Evolutionary conservation across 148 eudicot species (phyloP).

Genomic region (Dysphania ambrosioides): DNA sequence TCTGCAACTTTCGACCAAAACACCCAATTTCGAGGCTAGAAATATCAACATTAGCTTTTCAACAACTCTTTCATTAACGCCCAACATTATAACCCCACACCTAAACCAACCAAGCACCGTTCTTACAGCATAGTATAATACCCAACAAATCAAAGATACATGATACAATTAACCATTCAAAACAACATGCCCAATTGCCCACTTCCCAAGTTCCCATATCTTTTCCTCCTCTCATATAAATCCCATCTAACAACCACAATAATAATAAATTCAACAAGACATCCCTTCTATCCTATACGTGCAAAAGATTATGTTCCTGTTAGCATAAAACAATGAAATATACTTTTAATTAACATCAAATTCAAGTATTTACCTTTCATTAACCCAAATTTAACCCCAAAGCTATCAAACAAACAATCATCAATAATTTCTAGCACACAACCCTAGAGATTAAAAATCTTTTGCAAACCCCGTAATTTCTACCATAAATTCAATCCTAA

Average conservation of each 20-base stretch:
- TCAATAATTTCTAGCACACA: neutral
- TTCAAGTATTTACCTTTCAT: neutral
- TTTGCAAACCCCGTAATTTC: no score
- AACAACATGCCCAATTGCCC: no score
- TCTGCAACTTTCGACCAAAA: neutral
- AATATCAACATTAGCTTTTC: neutral
- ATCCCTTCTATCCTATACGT: neutral
- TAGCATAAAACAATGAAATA: neutral
- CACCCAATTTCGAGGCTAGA: slow-evolving; percentile 16
- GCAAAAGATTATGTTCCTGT: neutral
- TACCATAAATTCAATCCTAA: neutral
- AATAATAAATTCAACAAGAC: neutral
- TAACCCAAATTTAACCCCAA: neutral
- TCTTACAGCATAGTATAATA: no score
- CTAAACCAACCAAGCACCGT: slow-evolving; percentile 11
- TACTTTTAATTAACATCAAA: neutral
- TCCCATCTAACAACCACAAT: no score
- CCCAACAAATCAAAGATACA: no score
- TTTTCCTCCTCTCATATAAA: slow-evolving; percentile 3
- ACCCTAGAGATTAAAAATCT: no score
- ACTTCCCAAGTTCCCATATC: no score
- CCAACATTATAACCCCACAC: slow-evolving; percentile 1
- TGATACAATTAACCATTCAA: no score
- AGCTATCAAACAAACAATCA: neutral
- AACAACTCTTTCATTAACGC: neutral